Evolutionary conservation across 2,329 filamentous ascomycete species (phyloP).

Genomic region (Podosphaera leucotricha): DNA sequence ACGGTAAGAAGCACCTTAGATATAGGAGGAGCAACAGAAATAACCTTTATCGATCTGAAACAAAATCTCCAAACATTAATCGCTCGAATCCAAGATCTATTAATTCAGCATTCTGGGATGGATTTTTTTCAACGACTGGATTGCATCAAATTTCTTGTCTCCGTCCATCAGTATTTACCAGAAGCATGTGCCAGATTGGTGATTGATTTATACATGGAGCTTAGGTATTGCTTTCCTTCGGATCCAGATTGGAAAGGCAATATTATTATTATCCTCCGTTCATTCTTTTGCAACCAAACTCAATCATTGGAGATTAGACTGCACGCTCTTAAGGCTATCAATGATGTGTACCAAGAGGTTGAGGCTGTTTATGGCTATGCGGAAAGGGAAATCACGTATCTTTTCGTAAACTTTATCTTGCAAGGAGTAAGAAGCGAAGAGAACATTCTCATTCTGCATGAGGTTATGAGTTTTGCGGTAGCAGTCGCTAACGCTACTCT

Average conservation of each 20-base stretch:
- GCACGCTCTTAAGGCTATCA: constrained; percentile 34
- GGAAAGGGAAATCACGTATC: constrained; percentile 30
- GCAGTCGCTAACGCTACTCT: constrained; percentile 34
- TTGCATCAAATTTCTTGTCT: constrained; percentile 42
- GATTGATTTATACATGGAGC: constrained; percentile 43
- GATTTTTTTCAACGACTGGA: constrained; percentile 40
- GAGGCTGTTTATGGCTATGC: constrained; percentile 30
- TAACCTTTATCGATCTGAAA: constrained; percentile 8
- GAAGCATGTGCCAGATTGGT: constrained; percentile 40
- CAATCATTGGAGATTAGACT: constrained; percentile 39
- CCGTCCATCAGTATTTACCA: constrained; percentile 35
- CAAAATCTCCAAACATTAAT: constrained; percentile 14
- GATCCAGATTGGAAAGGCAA: constrained; percentile 45
- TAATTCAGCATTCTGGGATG: constrained; percentile 18
- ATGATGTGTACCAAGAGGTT: constrained; percentile 24
- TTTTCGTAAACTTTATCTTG: constrained; percentile 37
- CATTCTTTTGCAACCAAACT: constrained; percentile 36
- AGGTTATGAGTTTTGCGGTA: constrained; percentile 39
- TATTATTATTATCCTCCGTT: constrained; percentile 32
- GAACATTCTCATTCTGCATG: constrained; percentile 39
- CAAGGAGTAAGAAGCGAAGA: constrained; percentile 36
- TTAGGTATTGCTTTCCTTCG: constrained; percentile 48
- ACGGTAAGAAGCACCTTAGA: constrained; percentile 5
- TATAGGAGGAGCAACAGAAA: constrained; percentile 10
- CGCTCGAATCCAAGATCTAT: constrained; percentile 13